These are phyloP conservation scores for Tetrapisispora pingtungensis DNA, from an alignment of 805 yeast species.

Conservation along the genomic window DNA sequence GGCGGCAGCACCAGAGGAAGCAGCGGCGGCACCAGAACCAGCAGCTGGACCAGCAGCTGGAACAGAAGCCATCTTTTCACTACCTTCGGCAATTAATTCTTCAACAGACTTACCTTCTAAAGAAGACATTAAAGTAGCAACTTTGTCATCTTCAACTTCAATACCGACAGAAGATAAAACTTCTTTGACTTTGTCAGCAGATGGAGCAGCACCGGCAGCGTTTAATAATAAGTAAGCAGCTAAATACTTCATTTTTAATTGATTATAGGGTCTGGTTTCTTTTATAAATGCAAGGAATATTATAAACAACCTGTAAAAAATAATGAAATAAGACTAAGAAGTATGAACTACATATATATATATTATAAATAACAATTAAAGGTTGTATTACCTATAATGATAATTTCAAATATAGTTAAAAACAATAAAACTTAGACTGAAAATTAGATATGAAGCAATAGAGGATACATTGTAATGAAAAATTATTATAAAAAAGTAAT, in stretches of 20 bases:
- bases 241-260: constrained; percentile 76
- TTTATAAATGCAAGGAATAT: too few relatives aligned
- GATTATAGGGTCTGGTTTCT: background rate
- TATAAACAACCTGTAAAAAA: too few relatives aligned
- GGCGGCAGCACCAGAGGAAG: constrained; percentile 37
- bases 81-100: constrained; percentile 91
- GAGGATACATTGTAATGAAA: too few relatives aligned
- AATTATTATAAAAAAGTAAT: too few relatives aligned
- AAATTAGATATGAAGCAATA: too few relatives aligned
- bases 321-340: too few relatives aligned
- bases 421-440: too few relatives aligned
- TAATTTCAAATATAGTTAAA: too few relatives aligned
- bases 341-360: too few relatives aligned
- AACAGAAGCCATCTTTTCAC: constrained; percentile 91
- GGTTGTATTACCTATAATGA: too few relatives aligned
- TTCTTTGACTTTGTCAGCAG: constrained; percentile 81
- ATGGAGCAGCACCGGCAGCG: constrained; percentile 94
- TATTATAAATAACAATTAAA: too few relatives aligned
- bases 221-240: constrained; percentile 98
- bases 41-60: constrained; percentile 98
- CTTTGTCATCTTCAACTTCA: constrained; percentile 85
- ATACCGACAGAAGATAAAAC: constrained; percentile 92
- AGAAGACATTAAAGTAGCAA: constrained; percentile 69
- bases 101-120: constrained; percentile 87
- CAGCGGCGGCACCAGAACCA: constrained; percentile 46